phyloP scores from a whole-genome alignment of 192 early-diverging fungal genomes.

The Coemansia sp. region DNA sequence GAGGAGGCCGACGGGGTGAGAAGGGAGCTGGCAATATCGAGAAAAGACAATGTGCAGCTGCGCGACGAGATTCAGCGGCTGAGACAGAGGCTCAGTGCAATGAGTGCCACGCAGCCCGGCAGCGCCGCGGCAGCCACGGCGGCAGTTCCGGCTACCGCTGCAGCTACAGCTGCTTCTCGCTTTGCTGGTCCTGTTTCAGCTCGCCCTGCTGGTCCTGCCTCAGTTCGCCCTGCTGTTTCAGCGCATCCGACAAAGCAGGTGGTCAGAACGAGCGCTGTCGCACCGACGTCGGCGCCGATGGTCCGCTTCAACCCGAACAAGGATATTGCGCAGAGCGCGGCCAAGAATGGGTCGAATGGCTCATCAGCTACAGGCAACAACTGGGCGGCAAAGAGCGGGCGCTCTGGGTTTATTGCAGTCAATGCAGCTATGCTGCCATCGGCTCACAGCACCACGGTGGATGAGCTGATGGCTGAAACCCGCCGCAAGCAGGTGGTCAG shows the following conservation, averaged over 20 bases:
- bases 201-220: no score
- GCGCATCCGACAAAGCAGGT: no score
- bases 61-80: slow-evolving; percentile 43
- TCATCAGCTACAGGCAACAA: slow-evolving; percentile 15
- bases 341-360: slow-evolving; percentile 17
- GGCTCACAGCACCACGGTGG: slow-evolving; percentile 12
- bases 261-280: not conserved
- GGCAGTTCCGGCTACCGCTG: no score
- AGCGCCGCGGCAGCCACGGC: slow-evolving; percentile 1
- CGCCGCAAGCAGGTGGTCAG: slow-evolving; percentile 35
- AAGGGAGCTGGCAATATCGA: slow-evolving; percentile 38
- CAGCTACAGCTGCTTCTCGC: no score
- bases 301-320: slow-evolving; percentile 51
- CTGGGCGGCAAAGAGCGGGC: slow-evolving; percentile 47
- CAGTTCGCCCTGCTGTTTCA: no score
- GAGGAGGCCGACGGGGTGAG: slow-evolving; percentile 56
- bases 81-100: slow-evolving; percentile 19
- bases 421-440: slow-evolving; percentile 33
- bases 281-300: slow-evolving; percentile 13
- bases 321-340: slow-evolving; percentile 34
- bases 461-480: slow-evolving; percentile 23
- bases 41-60: slow-evolving; percentile 40
- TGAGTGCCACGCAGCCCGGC: slow-evolving; percentile 7
- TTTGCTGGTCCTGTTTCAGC: no score
- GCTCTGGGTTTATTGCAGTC: slow-evolving; percentile 41